Evolutionary conservation across 2,329 filamentous ascomycete species (phyloP), one percentile per base, ranked within the genome.

Genomic region (Onygenales sp.): DNA sequence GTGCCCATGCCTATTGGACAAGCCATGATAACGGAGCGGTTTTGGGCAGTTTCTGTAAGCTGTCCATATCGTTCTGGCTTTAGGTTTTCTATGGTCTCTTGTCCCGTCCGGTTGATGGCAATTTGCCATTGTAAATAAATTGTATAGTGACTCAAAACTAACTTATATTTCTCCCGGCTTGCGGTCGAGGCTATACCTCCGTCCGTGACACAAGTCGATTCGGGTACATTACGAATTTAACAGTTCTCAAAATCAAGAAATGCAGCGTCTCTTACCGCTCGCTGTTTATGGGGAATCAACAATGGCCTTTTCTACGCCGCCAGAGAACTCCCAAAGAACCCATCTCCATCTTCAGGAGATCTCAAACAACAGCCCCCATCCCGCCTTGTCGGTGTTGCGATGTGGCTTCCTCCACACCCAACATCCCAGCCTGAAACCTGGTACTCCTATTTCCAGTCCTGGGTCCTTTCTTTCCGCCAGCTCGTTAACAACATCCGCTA

Each of bases 281-380:
- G 86, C 51, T 87, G 85, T 69, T 73, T 74, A 58, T 88, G 85
- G 81, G 84, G 85, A 31, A 85, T 88, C 65, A 75, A 78, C 51
- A 82, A 85, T 63, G 83, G 79, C 51, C 77, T 86, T 39, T 86
- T 88, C 69, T 80, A 85, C 59, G 82, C 88, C 54, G 83, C 83
- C 8, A 86, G 83, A 67, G 81, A 85, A 3, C 70, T 74, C 0
- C 68, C 51, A 21, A 27, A 36, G 33, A 37, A 49, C 27, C 39
- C 58, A 21, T 27, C 21, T 4, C 21, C 21, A 5, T 27, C 21
- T 27, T 27, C 21, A 27, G 21, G 21, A 27, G 21, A 5, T 27
- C 10, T 37, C 14, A 36, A 42, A 4, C 39, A 46, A 6, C 31
- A 50, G 3, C 27, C 53, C n/a, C 51, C 56, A 8, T 61, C 59